Base-by-base conservation (phyloP, 495 filamentous ascomycete genomes). In the Parmelia sp. region DNA sequence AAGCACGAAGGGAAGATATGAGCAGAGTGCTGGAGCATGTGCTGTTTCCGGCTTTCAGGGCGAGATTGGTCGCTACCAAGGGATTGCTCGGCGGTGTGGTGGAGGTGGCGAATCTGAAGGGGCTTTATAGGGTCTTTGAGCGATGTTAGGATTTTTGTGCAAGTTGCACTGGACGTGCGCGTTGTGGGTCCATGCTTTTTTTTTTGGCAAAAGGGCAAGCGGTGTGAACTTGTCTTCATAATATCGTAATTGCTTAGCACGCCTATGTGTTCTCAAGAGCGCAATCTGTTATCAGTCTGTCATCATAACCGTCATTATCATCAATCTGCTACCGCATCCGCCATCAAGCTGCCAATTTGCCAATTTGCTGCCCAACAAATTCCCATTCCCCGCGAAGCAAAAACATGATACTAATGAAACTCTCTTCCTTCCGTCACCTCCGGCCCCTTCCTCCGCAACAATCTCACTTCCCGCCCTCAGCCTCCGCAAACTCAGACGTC, bases 41-140 rank as follows among this genome's bases (percentile, higher is more conserved):
- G 55, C 77, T 97, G 59, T 99, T 97, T 69, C 94, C 94, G 8
- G 90, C 92, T 5, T 86, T 96, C 66, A 88, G 90, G 74, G 82
- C 87, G 9, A 80, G 92, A 60, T 73, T 99, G 42, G 88, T 97
- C 65, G 92, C 92, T 33, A 96, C 93, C 49, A 88, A 83, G 64
- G 80, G 82, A 27, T 75, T 97, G 68, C 82, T 97, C 74, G 82
- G 83, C 62, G 90, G 87, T 25, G 85, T 96, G 36, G 79, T 95
- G 21, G 94, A 99, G 76, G 86, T 96, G 33, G 95, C 95, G 0
- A 89, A 96, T 79, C 76, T 97, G 63, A 97, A 96, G 74, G 92
- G 95, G 6, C 73, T 99, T 58, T 99, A 99, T 75, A 79, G 90
- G 49, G 92, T 97, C n/a, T 99, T 99, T 79, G 95, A 99, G 76